These are phyloP conservation scores for Gastrolobium villosum DNA, from an alignment of 306 rosid species.

Conservation along the genomic window DNA sequence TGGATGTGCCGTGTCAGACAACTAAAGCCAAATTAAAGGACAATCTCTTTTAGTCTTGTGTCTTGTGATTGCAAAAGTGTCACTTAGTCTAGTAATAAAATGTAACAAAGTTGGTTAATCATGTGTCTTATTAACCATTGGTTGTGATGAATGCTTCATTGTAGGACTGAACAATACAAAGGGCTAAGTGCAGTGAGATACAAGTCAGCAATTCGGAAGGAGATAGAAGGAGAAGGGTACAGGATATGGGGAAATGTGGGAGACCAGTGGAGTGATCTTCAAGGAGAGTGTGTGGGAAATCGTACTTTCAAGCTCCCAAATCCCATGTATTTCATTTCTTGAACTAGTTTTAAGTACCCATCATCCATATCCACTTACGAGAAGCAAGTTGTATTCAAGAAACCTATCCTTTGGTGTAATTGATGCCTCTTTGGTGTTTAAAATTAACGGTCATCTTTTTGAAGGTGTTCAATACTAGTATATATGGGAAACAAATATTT, in stretches of 20 bases:
- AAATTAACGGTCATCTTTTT: no score
- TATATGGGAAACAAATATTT: no score
- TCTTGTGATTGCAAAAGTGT: slow-evolving; percentile 36
- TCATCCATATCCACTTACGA: background rate
- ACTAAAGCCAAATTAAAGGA: background rate
- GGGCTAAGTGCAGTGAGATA: slow-evolving; percentile 70
- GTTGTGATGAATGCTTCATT: background rate
- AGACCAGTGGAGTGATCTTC: slow-evolving; percentile 96
- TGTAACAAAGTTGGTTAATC: background rate
- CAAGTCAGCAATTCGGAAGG: slow-evolving; percentile 71
- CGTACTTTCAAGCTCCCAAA: slow-evolving; percentile 90
- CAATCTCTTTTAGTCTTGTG: slow-evolving; percentile 32
- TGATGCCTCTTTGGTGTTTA: no score
- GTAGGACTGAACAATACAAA: slow-evolving; percentile 59
- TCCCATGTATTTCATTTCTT: slow-evolving; percentile 90
- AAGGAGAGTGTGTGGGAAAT: slow-evolving; percentile 71
- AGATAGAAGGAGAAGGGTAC: slow-evolving; percentile 71
- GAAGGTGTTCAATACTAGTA: no score
- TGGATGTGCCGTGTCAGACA: slow-evolving; percentile 20
- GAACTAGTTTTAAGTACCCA: background rate
- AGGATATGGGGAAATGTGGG: slow-evolving; percentile 92
- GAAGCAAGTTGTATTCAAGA: background rate
- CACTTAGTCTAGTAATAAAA: background rate
- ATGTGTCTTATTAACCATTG: background rate
- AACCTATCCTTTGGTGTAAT: background rate